phyloP scores from a whole-genome alignment of 805 yeast species.

The Pichia nakasei region DNA sequence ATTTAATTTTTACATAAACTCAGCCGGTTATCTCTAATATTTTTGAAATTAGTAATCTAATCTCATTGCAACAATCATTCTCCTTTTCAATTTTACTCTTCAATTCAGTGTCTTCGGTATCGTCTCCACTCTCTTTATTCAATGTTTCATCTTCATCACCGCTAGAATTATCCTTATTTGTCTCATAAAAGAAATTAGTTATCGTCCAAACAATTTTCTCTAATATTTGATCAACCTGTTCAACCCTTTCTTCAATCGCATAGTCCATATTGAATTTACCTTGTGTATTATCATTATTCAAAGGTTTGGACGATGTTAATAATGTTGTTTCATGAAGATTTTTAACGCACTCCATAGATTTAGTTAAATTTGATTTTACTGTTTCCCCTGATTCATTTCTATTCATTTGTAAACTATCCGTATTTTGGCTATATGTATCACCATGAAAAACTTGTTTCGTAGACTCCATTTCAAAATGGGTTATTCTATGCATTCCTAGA shows the following conservation, averaged over 20 bases:
- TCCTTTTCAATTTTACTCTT: slow-evolving; percentile 2
- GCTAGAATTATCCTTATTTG: neutral
- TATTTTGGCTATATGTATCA: neutral
- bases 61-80: slow-evolving; percentile 14
- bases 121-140: neutral
- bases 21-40: neutral
- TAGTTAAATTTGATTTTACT: slow-evolving; percentile 3
- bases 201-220: slow-evolving; percentile 12
- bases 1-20: neutral
- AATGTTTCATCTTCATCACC: neutral
- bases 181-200: slow-evolving; percentile 8
- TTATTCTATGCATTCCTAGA: slow-evolving; percentile 22
- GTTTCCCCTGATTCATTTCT: neutral
- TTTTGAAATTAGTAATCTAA: slow-evolving; percentile 9
- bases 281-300: neutral
- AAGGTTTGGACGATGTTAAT: slow-evolving; percentile 3
- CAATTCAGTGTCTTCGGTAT: neutral
- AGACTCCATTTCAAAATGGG: slow-evolving; percentile 12
- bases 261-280: neutral
- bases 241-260: slow-evolving; percentile 6
- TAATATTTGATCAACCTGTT: slow-evolving; percentile 13
- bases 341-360: slow-evolving; percentile 2
- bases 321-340: slow-evolving; percentile 7
- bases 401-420: neutral
- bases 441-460: neutral